phyloP scores from a whole-genome alignment of 768 basidiomycete genomes.

The Baorangia bicolor region DNA sequence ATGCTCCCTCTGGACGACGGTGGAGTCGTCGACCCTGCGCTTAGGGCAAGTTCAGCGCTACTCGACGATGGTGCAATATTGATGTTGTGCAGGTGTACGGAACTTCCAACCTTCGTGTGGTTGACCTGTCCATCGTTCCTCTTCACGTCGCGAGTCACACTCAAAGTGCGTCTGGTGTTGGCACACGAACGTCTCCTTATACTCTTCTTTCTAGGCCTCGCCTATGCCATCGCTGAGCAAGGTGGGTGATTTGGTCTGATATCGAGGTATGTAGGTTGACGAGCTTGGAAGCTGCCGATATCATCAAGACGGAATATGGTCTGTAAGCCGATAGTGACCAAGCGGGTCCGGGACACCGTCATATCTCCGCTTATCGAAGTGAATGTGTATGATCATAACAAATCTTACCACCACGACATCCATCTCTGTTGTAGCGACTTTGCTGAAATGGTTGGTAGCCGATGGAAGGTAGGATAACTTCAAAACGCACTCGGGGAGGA shows the following conservation, averaged over 20 bases:
- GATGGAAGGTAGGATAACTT: too few species aligned
- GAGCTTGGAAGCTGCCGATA: background rate
- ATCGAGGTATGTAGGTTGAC: background rate
- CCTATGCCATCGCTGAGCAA: background rate
- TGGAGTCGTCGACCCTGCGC: background rate
- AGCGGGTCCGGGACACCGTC: too few species aligned
- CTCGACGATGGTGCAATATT: background rate
- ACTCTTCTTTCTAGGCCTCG: background rate
- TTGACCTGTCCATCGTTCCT: background rate
- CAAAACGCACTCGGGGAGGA: too few species aligned
- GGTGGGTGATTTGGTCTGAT: background rate
- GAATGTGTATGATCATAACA: too few species aligned
- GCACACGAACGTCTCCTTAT: background rate
- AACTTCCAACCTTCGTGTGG: background rate
- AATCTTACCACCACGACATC: too few species aligned
- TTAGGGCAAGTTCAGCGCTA: background rate
- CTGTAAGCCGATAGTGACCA: background rate
- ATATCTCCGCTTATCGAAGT: too few species aligned
- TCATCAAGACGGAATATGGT: background rate
- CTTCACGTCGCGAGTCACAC: background rate
- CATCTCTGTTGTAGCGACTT: too few species aligned
- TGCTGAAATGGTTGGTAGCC: too few species aligned
- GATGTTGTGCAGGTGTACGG: background rate
- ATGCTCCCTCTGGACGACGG: constrained; percentile 2
- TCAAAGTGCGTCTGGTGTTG: background rate